phyloP scores from a whole-genome alignment of 1,284 basidiomycete genomes.

The Agroathelia rolfsii region DNA sequence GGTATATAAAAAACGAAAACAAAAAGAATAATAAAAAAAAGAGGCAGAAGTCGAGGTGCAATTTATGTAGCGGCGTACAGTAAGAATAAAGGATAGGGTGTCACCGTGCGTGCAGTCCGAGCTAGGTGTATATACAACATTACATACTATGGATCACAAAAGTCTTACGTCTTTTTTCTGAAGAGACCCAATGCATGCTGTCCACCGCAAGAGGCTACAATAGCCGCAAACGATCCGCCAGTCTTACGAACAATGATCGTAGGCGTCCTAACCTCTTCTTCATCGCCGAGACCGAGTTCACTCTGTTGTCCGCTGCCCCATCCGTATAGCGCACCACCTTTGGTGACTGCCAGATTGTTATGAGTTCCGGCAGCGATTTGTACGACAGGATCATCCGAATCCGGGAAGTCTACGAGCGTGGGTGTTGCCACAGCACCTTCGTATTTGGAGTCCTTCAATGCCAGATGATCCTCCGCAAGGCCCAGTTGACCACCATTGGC shows the following conservation, averaged over 20 bases:
- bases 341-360: conserved; percentile 76
- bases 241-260: conserved; percentile 56
- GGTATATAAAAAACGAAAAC: no score
- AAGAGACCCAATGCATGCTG: conserved; percentile 65
- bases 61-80: no score
- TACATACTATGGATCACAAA: no score
- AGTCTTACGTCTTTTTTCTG: conserved; percentile 36
- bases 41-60: no score
- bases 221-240: conserved; percentile 56
- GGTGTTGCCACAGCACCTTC: conserved; percentile 55
- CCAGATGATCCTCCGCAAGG: conserved; percentile 47
- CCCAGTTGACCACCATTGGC: conserved; percentile 76
- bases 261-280: conserved; percentile 48
- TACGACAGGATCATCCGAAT: conserved; percentile 58
- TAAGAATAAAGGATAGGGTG: no score
- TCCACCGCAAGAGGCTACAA: conserved; percentile 55
- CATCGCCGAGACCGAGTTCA: conserved; percentile 56
- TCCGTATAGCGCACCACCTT: conserved; percentile 69
- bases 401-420: conserved; percentile 58
- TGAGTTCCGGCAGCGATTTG: conserved; percentile 71
- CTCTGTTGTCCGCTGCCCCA: conserved; percentile 80
- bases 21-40: no score
- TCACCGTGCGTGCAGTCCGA: no score
- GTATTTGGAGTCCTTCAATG: conserved; percentile 40
- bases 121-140: no score